phyloP scores from a whole-genome alignment of 805 yeast genomes.

The Saturnispora saitoi region DNA sequence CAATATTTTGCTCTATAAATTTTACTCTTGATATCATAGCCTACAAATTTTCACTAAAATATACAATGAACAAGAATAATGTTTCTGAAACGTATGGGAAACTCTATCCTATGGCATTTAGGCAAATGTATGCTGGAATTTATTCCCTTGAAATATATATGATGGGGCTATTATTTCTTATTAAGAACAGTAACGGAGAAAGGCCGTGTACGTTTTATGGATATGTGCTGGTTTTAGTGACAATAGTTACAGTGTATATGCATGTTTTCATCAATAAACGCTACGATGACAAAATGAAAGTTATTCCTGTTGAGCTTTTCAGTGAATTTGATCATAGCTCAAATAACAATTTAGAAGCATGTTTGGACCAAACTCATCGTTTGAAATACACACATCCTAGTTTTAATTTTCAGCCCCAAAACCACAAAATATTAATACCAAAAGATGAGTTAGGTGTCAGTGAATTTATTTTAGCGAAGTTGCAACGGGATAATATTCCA shows the following conservation, averaged over 20 bases:
- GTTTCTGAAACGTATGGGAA: conserved; percentile 60
- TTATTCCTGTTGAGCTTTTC: conserved; percentile 30
- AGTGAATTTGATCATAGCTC: conserved; percentile 6
- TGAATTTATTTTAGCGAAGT: too few relatives aligned
- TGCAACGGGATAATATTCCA: too few relatives aligned
- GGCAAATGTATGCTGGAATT: conserved; percentile 72
- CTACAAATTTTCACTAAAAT: conserved; percentile 59
- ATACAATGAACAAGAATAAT: conserved; percentile 43
- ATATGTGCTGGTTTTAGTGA: conserved; percentile 40
- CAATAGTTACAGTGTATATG: conserved; percentile 46
- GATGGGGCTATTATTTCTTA: conserved; percentile 65
- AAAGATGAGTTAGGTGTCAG: too few relatives aligned
- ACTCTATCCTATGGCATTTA: conserved; percentile 64
- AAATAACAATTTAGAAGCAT: too few relatives aligned
- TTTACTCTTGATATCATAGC: conserved; percentile 52
- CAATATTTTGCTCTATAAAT: conserved; percentile 49
- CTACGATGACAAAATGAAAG: conserved; percentile 30
- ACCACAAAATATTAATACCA: too few relatives aligned
- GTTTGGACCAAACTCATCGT: too few relatives aligned
- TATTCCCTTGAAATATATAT: conserved; percentile 75
- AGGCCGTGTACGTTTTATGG: conserved; percentile 39
- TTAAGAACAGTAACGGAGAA: conserved; percentile 41
- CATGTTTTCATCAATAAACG: conserved; percentile 45
- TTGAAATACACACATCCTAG: too few relatives aligned
- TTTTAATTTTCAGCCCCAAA: too few relatives aligned